Conservation (phyloP, 2,329 filamentous ascomycete genomes). For the Trichoderma koningiopsis region DNA sequence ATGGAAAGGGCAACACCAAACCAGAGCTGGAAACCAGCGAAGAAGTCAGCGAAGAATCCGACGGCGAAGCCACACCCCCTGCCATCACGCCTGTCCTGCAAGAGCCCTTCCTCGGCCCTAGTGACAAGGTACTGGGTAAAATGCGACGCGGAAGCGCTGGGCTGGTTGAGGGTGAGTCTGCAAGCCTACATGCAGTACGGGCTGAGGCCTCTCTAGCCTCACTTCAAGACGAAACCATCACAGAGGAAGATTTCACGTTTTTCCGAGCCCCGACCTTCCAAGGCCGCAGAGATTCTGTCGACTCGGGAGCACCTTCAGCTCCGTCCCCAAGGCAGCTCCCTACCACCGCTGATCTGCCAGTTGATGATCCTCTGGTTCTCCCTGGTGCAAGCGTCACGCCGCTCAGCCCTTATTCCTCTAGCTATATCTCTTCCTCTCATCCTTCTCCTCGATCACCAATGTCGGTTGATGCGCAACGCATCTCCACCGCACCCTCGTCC, state of each 20-base stretch:
- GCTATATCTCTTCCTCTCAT: constrained; percentile 62
- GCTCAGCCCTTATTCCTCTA: constrained; percentile 67
- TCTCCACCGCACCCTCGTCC: constrained; percentile 76
- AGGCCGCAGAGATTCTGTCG: constrained; percentile 40
- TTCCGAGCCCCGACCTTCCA: constrained; percentile 43
- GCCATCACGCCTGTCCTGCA: constrained; percentile 29
- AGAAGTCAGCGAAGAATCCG: constrained; percentile 53
- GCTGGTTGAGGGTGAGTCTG: constrained; percentile 44
- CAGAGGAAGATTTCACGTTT: constrained; percentile 47
- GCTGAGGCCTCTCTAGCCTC: constrained; percentile 54
- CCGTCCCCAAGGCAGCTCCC: constrained; percentile 47
- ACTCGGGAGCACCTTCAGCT: constrained; percentile 43
- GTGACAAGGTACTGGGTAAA: constrained; percentile 30
- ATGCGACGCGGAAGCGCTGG: constrained; percentile 51
- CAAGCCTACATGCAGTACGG: constrained; percentile 40
- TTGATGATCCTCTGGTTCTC: constrained; percentile 50
- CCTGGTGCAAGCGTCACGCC: constrained; percentile 50
- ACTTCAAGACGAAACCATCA: constrained; percentile 54
- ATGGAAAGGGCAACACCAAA: constrained; percentile 43
- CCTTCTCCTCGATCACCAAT: constrained; percentile 70
- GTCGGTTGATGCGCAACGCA: constrained; percentile 70
- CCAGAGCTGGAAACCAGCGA: constrained; percentile 48
- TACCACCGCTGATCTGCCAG: constrained; percentile 50
- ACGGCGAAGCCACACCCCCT: constrained; percentile 42
- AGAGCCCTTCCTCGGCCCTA: constrained; percentile 32